Percentiles rank a stretch among this genome's conserved stretches.
Conservation (phyloP, 129 eudicot species). For the Rutidosis leptorrhynchoides region DNA sequence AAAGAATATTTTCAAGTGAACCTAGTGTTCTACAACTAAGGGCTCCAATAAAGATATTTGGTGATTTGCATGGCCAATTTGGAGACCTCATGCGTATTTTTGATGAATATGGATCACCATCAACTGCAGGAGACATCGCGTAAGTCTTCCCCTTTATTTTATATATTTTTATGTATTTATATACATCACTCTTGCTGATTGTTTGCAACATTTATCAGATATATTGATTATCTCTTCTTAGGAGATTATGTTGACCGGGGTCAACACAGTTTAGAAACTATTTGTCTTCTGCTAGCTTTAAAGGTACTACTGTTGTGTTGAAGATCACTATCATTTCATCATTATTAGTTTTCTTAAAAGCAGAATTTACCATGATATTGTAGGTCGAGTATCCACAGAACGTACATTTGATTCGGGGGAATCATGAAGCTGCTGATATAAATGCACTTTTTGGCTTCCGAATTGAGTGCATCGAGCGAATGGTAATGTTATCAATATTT, state of each 20-base stretch:
- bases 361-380: slow-evolving; percentile 5
- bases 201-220: slow-evolving; percentile 43
- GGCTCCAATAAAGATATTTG: slow-evolving; percentile 97
- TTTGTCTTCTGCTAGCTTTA: slow-evolving; percentile 80
- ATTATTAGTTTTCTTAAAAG: background rate
- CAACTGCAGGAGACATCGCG: slow-evolving; percentile 98
- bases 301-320: slow-evolving; percentile 50
- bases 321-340: background rate
- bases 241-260: slow-evolving; percentile 99
- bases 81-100: slow-evolving; percentile 98
- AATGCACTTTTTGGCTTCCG: slow-evolving; percentile 99
- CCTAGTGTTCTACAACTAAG: slow-evolving; percentile 82
- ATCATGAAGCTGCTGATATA: slow-evolving; percentile 99
- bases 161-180: background rate
- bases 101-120: slow-evolving; percentile 97
- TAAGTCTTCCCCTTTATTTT: slow-evolving; percentile 35
- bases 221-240: slow-evolving; percentile 94
- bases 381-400: slow-evolving; percentile 92
- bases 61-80: slow-evolving; percentile 96
- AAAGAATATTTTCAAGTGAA: slow-evolving; percentile 82
- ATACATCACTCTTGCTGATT: slow-evolving; percentile 26
- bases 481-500: slow-evolving; percentile 45
- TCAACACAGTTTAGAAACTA: slow-evolving; percentile 96
- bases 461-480: slow-evolving; percentile 98
- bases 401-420: slow-evolving; percentile 96